Conservation (phyloP, 352 stramenopile species). For the Globisporangium cylindrosporum region DNA sequence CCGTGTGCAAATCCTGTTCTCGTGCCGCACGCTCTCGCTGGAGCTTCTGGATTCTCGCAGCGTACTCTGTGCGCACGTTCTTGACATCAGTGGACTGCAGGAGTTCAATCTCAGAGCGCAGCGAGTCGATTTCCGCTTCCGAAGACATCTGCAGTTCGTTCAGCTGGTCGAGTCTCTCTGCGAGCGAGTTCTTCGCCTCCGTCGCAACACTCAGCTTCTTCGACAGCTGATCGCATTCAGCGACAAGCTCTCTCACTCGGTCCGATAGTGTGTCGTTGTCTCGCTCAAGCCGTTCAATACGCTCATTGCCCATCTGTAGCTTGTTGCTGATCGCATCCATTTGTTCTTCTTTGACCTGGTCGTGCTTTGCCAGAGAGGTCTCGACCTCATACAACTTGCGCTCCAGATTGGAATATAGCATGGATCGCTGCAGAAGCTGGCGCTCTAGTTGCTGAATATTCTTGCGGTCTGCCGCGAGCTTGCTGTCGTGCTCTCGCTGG, state of each 20-base stretch:
- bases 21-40: constrained; percentile 41
- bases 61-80: constrained; percentile 42
- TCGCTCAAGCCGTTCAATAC: constrained; percentile 31
- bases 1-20: constrained; percentile 44
- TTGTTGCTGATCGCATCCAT: constrained; percentile 32
- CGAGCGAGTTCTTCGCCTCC: constrained; percentile 51
- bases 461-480: constrained; percentile 50
- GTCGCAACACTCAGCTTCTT: constrained; percentile 34
- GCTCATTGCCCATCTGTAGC: constrained; percentile 25
- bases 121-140: constrained; percentile 48
- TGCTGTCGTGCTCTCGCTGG: constrained; percentile 73
- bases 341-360: constrained; percentile 45
- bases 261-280: constrained; percentile 35
- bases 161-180: constrained; percentile 47
- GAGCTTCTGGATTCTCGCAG: constrained; percentile 41
- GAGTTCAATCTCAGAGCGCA: constrained; percentile 61
- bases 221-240: constrained; percentile 33
- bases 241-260: constrained; percentile 26
- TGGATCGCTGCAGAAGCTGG: constrained; percentile 64
- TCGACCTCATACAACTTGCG: constrained; percentile 77
- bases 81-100: constrained; percentile 64
- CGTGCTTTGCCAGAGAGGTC: constrained; percentile 45
- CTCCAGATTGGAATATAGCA: constrained; percentile 59
- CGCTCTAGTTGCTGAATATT: constrained; percentile 74
- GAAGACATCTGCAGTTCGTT: constrained; percentile 33